Conservation (phyloP, 202 grass and related monocot genomes). For the Thinopyrum obtusiflorum region DNA sequence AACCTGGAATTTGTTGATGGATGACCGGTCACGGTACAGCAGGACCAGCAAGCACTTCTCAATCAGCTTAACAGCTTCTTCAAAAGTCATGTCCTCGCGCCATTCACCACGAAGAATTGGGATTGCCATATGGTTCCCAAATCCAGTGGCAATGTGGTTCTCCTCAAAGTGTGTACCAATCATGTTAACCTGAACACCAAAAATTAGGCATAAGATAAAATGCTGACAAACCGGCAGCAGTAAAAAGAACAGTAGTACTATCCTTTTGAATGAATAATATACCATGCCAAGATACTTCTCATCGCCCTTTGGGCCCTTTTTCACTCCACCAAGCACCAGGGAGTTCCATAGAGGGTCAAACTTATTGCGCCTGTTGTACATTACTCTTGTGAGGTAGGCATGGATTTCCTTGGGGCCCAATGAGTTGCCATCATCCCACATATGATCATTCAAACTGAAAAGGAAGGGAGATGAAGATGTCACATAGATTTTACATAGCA, state of each 20-base stretch:
- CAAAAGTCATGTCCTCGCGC: constrained; percentile 89
- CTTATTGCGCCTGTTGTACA: constrained; percentile 97
- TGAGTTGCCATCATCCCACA: constrained; percentile 99
- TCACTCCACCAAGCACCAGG: constrained; percentile 89
- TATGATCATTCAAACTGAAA: constrained; percentile 79
- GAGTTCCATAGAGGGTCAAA: constrained; percentile 98
- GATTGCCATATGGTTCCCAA: constrained; percentile 91
- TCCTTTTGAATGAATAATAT: constrained; percentile 6
- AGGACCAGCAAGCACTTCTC: constrained; percentile 97
- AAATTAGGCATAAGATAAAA: background rate
- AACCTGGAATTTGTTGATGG: constrained; percentile 99
- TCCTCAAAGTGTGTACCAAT: constrained; percentile 99
- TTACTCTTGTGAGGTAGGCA: constrained; percentile 80
- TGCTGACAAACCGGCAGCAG: background rate
- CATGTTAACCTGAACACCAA: constrained; percentile 77
- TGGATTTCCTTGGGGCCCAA: constrained; percentile 96
- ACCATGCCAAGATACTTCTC: constrained; percentile 98
- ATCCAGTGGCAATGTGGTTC: constrained; percentile 92
- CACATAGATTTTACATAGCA: constrained; percentile 9
- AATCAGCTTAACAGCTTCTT: constrained; percentile 96
- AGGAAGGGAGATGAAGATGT: background rate
- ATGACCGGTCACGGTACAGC: constrained; percentile 92
- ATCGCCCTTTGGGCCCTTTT: constrained; percentile 80
- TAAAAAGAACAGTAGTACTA: background rate
- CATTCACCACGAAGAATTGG: constrained; percentile 92